Percentiles rank a stretch among this genome's conserved stretches.
These are phyloP conservation scores for Wallemia mellicola DNA, from an alignment of 1,284 basidiomycete species.

Conservation along the genomic window DNA sequence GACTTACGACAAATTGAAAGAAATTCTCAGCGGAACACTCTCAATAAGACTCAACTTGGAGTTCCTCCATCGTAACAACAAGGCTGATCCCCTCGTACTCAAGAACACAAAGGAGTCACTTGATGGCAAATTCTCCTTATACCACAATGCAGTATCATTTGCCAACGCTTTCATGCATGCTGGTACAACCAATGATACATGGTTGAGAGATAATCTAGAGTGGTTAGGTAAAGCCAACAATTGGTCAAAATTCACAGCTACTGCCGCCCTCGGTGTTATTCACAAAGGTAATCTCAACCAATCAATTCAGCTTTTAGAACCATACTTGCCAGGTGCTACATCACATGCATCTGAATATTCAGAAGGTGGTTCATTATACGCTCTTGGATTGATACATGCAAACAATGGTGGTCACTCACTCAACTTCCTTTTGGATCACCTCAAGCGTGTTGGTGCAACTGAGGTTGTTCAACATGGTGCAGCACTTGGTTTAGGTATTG, in stretches of 20 bases:
- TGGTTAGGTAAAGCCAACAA: constrained; percentile 79
- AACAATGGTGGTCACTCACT: constrained; percentile 29
- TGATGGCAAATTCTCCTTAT: constrained; percentile 81
- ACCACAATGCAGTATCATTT: constrained; percentile 75
- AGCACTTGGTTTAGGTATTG: constrained; percentile 68
- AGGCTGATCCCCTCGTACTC: constrained; percentile 61
- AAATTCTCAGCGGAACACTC: constrained; percentile 59
- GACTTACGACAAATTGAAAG: constrained; percentile 34
- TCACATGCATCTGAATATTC: constrained; percentile 24
- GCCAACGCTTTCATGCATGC: constrained; percentile 90
- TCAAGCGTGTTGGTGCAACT: constrained; percentile 29
- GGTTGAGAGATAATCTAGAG: constrained; percentile 75
- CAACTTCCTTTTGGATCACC: constrained; percentile 40
- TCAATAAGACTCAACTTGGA: constrained; percentile 72
- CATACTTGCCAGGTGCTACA: constrained; percentile 54
- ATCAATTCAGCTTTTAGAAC: constrained; percentile 68
- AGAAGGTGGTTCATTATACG: constrained; percentile 69
- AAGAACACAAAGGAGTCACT: constrained; percentile 78
- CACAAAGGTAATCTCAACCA: constrained; percentile 84
- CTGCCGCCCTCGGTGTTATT: constrained; percentile 77
- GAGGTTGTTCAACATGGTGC: constrained; percentile 88
- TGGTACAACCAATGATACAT: constrained; percentile 72
- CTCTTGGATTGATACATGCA: constrained; percentile 69
- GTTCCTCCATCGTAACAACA: constrained; percentile 77
- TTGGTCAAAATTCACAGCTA: constrained; percentile 92